A percentile compares a stretch with the other conserved stretches of the same genome.
These are phyloP conservation scores for Excoecaria agallocha DNA, from an alignment of 345 rosid species.

Conservation along the genomic window DNA sequence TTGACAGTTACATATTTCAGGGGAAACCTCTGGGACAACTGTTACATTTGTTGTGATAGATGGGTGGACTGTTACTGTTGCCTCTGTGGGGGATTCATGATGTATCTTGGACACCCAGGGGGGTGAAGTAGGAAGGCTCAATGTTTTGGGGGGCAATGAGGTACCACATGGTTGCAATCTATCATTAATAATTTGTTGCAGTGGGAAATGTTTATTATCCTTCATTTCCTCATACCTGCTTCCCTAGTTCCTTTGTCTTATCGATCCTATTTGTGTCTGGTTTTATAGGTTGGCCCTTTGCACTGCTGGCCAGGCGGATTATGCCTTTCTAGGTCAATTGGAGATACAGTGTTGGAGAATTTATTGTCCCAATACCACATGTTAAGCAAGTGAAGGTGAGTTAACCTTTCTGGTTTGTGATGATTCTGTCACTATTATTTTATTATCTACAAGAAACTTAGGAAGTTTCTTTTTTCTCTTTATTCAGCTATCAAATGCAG, in stretches of 20 bases:
- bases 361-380: conserved; percentile 94
- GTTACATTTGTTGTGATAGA: conserved; percentile 95
- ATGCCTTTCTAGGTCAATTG: conserved; percentile 98
- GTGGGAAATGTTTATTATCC: not conserved
- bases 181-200: conserved; percentile 8
- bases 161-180: conserved; percentile 33
- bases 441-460: conserved; percentile 16
- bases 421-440: not conserved
- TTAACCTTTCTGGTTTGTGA: conserved; percentile 1
- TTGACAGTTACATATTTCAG: conserved; percentile 50
- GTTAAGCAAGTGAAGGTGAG: conserved; percentile 98
- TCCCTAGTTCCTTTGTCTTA: not conserved
- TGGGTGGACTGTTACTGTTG: conserved; percentile 98
- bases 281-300: conserved; percentile 82
- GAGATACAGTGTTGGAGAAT: conserved; percentile 98
- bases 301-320: conserved; percentile 99
- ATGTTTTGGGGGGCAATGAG: conserved; percentile 94
- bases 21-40: conserved; percentile 98
- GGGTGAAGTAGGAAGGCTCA: conserved; percentile 99
- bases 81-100: conserved; percentile 98
- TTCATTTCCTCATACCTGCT: not conserved
- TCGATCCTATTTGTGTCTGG: conserved; percentile 15
- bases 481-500: conserved; percentile 78
- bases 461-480: conserved; percentile 10
- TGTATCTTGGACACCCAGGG: conserved; percentile 98